These are phyloP conservation scores for Lichina pygmaea DNA, from an alignment of 495 filamentous ascomycete genomes.

Conservation along the genomic window DNA sequence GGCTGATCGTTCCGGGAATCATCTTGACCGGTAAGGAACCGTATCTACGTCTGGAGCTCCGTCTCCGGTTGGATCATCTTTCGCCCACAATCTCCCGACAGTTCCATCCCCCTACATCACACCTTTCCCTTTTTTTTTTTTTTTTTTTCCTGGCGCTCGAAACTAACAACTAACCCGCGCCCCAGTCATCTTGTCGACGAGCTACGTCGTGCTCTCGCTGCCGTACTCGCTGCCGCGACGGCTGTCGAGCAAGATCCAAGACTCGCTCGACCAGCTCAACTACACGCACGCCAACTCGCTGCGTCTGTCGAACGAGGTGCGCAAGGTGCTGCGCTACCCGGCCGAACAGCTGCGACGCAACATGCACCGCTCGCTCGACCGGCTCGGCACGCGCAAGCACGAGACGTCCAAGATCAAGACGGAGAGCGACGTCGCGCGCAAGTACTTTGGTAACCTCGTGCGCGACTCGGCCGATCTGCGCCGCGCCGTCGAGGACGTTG, in stretches of 20 bases:
- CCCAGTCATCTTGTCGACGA: slow-evolving; percentile 39
- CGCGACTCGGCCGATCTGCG: slow-evolving; percentile 45
- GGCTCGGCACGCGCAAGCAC: slow-evolving; percentile 46
- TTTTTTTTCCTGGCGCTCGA: background rate
- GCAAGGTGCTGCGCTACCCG: slow-evolving; percentile 64
- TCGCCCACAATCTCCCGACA: no score
- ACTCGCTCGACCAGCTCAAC: slow-evolving; percentile 52
- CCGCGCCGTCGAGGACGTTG: slow-evolving; percentile 46
- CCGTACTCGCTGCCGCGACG: slow-evolving; percentile 71
- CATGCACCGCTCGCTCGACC: slow-evolving; percentile 56
- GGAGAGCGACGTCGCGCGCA: slow-evolving; percentile 51
- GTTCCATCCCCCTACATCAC: background rate
- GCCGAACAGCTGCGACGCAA: slow-evolving; percentile 55
- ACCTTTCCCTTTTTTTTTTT: background rate
- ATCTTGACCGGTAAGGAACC: slow-evolving; percentile 42
- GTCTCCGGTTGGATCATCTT: no score
- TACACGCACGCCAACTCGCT: slow-evolving; percentile 74
- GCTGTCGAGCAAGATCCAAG: slow-evolving; percentile 57
- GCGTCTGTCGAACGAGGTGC: slow-evolving; percentile 58
- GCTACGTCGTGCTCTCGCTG: slow-evolving; percentile 62
- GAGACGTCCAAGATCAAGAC: slow-evolving; percentile 50
- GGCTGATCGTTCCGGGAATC: slow-evolving; percentile 55
- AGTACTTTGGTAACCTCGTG: slow-evolving; percentile 72
- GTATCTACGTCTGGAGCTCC: background rate
- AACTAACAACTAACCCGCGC: slow-evolving; percentile 12